These are phyloP conservation scores for Lodderomyces oxycetoniae DNA, from an alignment of 1,139 yeast species.

Conservation along the genomic window DNA sequence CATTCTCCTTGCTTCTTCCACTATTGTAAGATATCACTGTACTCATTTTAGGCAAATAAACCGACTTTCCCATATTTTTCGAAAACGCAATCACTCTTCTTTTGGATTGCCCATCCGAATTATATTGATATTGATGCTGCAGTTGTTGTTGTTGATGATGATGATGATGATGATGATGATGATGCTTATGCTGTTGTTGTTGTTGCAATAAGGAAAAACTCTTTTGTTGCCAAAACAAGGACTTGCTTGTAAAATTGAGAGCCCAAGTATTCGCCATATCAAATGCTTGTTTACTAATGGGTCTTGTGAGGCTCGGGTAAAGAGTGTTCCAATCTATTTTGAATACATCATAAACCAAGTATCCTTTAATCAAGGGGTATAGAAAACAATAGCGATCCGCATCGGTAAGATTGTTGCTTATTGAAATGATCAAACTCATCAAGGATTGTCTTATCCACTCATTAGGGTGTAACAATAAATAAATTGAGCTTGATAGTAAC, in stretches of 20 bases:
- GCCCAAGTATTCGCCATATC: slow-evolving; percentile 74
- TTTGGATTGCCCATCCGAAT: slow-evolving; percentile 7
- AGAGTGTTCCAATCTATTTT: slow-evolving; percentile 62
- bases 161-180: slow-evolving; percentile 3
- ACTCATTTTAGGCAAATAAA: slow-evolving; percentile 27
- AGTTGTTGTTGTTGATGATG: background rate
- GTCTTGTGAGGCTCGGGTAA: slow-evolving; percentile 59
- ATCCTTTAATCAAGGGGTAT: slow-evolving; percentile 77
- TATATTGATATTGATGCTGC: slow-evolving; percentile 1
- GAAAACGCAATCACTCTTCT: slow-evolving; percentile 17
- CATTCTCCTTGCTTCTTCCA: slow-evolving; percentile 11
- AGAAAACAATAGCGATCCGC: slow-evolving; percentile 49
- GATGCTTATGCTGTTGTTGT: background rate
- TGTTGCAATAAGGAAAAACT: slow-evolving; percentile 12
- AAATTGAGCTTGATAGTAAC: slow-evolving; percentile 26
- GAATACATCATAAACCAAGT: slow-evolving; percentile 69
- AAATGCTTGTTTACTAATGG: slow-evolving; percentile 63
- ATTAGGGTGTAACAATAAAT: slow-evolving; percentile 71
- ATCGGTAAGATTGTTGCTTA: slow-evolving; percentile 43
- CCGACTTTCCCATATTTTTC: slow-evolving; percentile 37
- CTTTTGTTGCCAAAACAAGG: slow-evolving; percentile 64
- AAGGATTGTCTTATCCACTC: slow-evolving; percentile 78
- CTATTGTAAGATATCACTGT: slow-evolving; percentile 17
- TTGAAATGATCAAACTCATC: slow-evolving; percentile 54
- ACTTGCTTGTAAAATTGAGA: slow-evolving; percentile 50